These are phyloP conservation scores for Curvularia eragrostidis DNA, from an alignment of 2,329 filamentous ascomycete genomes.

Conservation along the genomic window DNA sequence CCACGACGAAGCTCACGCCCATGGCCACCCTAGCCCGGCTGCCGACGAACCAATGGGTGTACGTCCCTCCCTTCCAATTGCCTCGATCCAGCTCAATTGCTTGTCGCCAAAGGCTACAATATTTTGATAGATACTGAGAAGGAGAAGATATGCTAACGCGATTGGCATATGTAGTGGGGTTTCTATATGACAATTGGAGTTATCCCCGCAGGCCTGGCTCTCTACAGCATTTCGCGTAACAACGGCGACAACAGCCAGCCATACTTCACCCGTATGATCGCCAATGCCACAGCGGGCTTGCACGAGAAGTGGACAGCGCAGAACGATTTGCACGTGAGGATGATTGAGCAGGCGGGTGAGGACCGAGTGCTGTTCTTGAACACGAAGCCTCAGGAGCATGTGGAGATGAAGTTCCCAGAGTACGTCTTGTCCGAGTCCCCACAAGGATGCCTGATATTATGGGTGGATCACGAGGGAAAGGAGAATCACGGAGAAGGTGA, in stretches of 20 bases:
- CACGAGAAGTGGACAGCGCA: slow-evolving; percentile 61
- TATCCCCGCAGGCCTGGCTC: slow-evolving; percentile 54
- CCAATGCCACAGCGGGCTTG: slow-evolving; percentile 61
- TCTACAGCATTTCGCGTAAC: slow-evolving; percentile 56
- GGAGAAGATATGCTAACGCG: slow-evolving; percentile 26
- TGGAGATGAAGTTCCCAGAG: slow-evolving; percentile 69
- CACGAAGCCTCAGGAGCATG: slow-evolving; percentile 54
- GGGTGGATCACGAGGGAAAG: too few species aligned
- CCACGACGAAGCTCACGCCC: slow-evolving; percentile 44
- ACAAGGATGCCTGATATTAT: not conserved
- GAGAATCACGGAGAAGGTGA: not conserved
- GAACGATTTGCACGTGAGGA: slow-evolving; percentile 66
- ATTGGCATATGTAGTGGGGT: slow-evolving; percentile 45
- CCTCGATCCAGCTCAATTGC: slow-evolving; percentile 1
- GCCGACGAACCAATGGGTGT: slow-evolving; percentile 60
- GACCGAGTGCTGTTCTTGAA: slow-evolving; percentile 67
- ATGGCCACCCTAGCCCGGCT: slow-evolving; percentile 47
- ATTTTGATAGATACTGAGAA: too few species aligned
- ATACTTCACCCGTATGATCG: slow-evolving; percentile 60
- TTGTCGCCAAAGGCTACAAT: not conserved
- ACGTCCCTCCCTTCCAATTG: slow-evolving; percentile 42
- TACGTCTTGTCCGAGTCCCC: slow-evolving; percentile 54
- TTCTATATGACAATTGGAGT: slow-evolving; percentile 57
- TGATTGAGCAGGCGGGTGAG: slow-evolving; percentile 67
- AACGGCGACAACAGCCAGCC: slow-evolving; percentile 50